A percentile compares a stretch with the other conserved stretches of the same genome.
Conservation (phyloP, 805 yeast genomes). For the Cyberlindnera veronae region DNA sequence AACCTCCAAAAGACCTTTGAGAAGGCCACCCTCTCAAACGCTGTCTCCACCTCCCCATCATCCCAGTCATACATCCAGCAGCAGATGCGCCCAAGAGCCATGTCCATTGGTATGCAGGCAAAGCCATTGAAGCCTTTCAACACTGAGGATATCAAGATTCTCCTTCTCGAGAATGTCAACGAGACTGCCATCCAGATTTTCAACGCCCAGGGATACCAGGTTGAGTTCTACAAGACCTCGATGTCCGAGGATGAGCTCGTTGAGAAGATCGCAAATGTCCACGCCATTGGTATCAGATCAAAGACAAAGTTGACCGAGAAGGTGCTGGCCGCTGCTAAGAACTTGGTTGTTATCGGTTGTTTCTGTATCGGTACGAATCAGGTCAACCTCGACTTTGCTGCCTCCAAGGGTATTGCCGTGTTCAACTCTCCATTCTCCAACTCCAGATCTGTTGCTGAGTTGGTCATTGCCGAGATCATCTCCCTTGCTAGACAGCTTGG, state of each 20-base stretch:
- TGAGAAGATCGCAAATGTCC: slow-evolving; percentile 89
- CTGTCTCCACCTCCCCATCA: slow-evolving; percentile 82
- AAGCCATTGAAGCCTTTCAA: slow-evolving; percentile 90
- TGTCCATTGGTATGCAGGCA: slow-evolving; percentile 43
- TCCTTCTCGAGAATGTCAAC: slow-evolving; percentile 90
- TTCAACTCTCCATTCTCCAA: slow-evolving; percentile 98
- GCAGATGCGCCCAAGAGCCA: slow-evolving; percentile 43
- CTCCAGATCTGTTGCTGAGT: slow-evolving; percentile 97
- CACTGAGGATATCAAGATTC: slow-evolving; percentile 90
- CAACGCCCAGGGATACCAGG: slow-evolving; percentile 91
- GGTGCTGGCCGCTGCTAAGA: slow-evolving; percentile 80
- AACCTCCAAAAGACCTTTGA: slow-evolving; percentile 53
- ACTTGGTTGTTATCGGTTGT: slow-evolving; percentile 89
- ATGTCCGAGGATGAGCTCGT: slow-evolving; percentile 90
- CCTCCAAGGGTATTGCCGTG: slow-evolving; percentile 89
- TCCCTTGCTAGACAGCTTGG: slow-evolving; percentile 94
- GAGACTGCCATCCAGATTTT: slow-evolving; percentile 86
- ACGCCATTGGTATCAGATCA: slow-evolving; percentile 97
- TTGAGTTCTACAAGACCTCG: slow-evolving; percentile 87
- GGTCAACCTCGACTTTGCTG: slow-evolving; percentile 90
- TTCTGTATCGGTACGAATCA: slow-evolving; percentile 99
- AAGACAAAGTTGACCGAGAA: slow-evolving; percentile 85
- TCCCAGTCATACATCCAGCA: slow-evolving; percentile 58
- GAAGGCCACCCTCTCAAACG: slow-evolving; percentile 56
- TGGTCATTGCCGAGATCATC: slow-evolving; percentile 93